Percentiles rank a stretch among this genome's conserved stretches.
These are phyloP conservation scores for Stereocaulon alpinum DNA, from an alignment of 495 filamentous ascomycete genomes.

Conservation along the genomic window DNA sequence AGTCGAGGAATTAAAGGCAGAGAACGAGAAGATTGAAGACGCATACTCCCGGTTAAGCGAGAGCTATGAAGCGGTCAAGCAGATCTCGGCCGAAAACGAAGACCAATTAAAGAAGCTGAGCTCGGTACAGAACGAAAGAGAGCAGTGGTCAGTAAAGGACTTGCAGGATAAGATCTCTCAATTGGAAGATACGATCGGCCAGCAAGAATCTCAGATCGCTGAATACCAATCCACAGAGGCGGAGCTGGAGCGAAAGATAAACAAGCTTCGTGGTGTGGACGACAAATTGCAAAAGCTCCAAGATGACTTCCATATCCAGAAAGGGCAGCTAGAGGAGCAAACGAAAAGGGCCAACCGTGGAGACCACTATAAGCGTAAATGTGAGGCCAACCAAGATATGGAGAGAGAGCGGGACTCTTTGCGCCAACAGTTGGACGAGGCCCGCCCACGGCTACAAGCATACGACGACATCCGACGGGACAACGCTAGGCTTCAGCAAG, in stretches of 20 bases:
- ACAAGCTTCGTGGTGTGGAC: conserved; percentile 21
- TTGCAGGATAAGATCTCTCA: conserved; percentile 38
- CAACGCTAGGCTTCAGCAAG: conserved; percentile 31
- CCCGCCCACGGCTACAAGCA: conserved; percentile 47
- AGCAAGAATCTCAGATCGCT: conserved; percentile 46
- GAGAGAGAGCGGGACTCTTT: conserved; percentile 61
- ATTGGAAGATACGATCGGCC: conserved; percentile 47
- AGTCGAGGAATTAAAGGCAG: conserved; percentile 42
- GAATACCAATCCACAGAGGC: conserved; percentile 29
- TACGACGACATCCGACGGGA: conserved; percentile 30
- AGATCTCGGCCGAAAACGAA: conserved; percentile 36
- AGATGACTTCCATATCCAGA: conserved; percentile 60
- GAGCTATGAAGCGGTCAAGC: conserved; percentile 37
- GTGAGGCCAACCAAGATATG: conserved; percentile 58
- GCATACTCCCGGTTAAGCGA: conserved; percentile 48
- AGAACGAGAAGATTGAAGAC: conserved; percentile 33
- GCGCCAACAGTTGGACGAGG: conserved; percentile 48
- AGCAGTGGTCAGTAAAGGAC: conserved; percentile 26
- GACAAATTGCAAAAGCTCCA: conserved; percentile 47
- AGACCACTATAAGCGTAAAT: conserved; percentile 65
- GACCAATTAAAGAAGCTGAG: conserved; percentile 37
- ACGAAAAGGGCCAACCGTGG: conserved; percentile 69
- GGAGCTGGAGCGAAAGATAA: conserved; percentile 19
- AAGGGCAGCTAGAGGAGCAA: conserved; percentile 61
- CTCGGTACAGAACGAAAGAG: conserved; percentile 22